Evolutionary conservation across 345 rosid genomes (phyloP), one percentile per base, ranked within the genome.

Genomic region (Acer campestre): DNA sequence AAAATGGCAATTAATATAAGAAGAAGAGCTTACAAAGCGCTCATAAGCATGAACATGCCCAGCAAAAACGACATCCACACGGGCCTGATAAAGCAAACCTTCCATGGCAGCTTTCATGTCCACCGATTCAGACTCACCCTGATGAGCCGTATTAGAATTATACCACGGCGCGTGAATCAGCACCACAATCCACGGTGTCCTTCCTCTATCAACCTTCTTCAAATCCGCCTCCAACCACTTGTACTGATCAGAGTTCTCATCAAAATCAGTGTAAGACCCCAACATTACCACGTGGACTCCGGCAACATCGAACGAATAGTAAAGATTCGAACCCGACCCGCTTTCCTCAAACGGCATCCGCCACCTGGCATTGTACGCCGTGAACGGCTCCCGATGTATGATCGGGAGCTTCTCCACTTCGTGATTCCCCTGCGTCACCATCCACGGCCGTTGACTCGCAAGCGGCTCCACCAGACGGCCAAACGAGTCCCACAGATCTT

Each of bases 41-140:
- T 93, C 98, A 25, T 93, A 93, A 5, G 97, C 98, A 72, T 93
- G 98, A 8, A 95, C 95, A 76, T 95, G 98, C 1, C 98, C 98
- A 0, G 98, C 91, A 31, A 95, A 88, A 62, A 89, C 91, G 7
- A 89, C 53, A 73, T 92, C 97, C 0, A 91, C 98, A 1, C 95
- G 91, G 75, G 90, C 95, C 46, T 80, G 69, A 61, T 91, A 90
- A 40, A 95, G 82, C 65, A 95, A 71, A 17, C 25, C 81, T 78
- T 95, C 98, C 98, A 95, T 95, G 25, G 53, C 61, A 7, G 59
- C 6, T 84, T 86, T 93, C 97, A 95, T 95, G 0, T 53, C 29
- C 1, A 55, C 82, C 14, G 94, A 89, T 76, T 89, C 95, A 68
- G 68, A 2, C 81, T 93, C 98, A 8, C 90, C 95, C 78, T 89